These are phyloP conservation scores for Leccinum pachyderme DNA, from an alignment of 1,284 basidiomycete species.

Conservation along the genomic window DNA sequence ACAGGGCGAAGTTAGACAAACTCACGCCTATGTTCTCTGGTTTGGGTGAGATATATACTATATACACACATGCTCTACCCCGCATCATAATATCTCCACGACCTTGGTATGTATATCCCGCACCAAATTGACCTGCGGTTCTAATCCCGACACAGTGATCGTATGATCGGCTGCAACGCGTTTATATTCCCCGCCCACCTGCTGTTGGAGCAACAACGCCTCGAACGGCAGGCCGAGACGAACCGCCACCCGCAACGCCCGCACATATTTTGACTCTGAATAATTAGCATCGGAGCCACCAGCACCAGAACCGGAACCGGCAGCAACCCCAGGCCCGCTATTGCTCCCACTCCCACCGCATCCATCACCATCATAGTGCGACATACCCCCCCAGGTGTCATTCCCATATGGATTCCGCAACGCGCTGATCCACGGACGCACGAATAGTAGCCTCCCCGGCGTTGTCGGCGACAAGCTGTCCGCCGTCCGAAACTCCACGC, in stretches of 20 bases:
- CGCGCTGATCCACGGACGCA: slow-evolving; percentile 5
- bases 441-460: not conserved
- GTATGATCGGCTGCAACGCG: not conserved
- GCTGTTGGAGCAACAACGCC: not conserved
- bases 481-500: not conserved
- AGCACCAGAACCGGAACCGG: not conserved
- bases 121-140: not conserved
- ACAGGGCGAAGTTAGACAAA: no score
- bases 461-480: not conserved
- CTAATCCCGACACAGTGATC: not conserved
- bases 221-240: not conserved
- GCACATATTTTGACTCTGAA: not conserved
- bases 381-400: not conserved
- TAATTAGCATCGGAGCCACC: not conserved
- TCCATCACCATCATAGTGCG: not conserved
- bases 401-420: not conserved
- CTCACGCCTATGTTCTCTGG: no score
- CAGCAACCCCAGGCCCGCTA: not conserved
- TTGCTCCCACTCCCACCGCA: not conserved
- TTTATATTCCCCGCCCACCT: not conserved
- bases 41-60: no score
- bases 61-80: no score
- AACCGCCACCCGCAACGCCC: not conserved
- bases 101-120: not conserved
- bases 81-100: not conserved